A percentile compares a stretch with the other conserved stretches of the same genome.
Evolutionary conservation across 2,329 filamentous ascomycete genomes (phyloP).

Genomic region (Botrytis tulipae): DNA sequence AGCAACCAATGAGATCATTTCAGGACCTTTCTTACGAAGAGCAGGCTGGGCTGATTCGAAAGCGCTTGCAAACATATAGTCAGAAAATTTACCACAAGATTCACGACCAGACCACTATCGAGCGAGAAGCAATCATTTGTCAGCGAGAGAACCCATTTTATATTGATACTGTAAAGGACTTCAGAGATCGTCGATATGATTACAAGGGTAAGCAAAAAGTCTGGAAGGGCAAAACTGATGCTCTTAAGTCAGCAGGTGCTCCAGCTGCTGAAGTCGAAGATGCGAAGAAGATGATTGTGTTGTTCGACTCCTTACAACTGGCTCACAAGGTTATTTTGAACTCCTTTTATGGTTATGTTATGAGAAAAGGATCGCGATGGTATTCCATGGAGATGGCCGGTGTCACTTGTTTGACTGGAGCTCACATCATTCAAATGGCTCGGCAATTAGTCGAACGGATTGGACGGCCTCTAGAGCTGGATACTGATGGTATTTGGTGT

Average conservation of each 20-base stretch:
- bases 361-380: constrained; percentile 98
- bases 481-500: constrained; percentile 99
- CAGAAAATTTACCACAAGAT: constrained; percentile 99
- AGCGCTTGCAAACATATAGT: constrained; percentile 86
- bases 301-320: constrained; percentile 93
- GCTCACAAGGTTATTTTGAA: constrained; percentile 99
- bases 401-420: constrained; percentile 94
- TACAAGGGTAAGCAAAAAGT: constrained; percentile 98
- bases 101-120: constrained; percentile 87
- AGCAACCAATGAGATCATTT: constrained; percentile 69
- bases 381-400: constrained; percentile 99
- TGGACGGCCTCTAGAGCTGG: constrained; percentile 86
- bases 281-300: constrained; percentile 97
- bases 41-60: constrained; percentile 76
- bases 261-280: constrained; percentile 75
- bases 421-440: constrained; percentile 95
- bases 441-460: constrained; percentile 90
- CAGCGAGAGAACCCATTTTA: constrained; percentile 98
- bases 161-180: constrained; percentile 91
- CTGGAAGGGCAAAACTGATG: constrained; percentile 95
- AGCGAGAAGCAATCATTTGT: constrained; percentile 95
- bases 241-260: constrained; percentile 80
- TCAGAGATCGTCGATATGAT: constrained; percentile 95
- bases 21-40: constrained; percentile 80
- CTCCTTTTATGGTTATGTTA: constrained; percentile 98